Conservation (phyloP, 352 stramenopile species). For the Pythium guiyangense region DNA sequence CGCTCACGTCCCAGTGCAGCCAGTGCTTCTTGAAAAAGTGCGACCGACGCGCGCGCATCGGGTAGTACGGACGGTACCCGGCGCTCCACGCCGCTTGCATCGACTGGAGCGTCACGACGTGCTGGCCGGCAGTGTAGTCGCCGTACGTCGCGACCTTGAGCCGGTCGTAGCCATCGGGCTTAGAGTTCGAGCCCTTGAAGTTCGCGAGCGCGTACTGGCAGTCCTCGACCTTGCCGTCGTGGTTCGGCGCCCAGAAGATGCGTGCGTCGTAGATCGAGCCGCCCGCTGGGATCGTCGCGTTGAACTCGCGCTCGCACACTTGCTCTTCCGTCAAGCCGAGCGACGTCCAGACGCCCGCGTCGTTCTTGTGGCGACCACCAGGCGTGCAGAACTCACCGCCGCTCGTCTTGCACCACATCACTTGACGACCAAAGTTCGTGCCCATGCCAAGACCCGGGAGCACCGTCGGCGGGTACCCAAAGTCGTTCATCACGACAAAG, state of each 20-base stretch:
- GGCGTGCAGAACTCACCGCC: slow-evolving; percentile 52
- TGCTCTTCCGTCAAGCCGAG: slow-evolving; percentile 17
- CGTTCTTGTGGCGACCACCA: slow-evolving; percentile 22
- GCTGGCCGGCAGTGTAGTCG: slow-evolving; percentile 20
- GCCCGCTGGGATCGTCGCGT: slow-evolving; percentile 19
- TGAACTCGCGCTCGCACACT: slow-evolving; percentile 22
- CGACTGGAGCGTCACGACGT: slow-evolving; percentile 42
- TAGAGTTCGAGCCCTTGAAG: slow-evolving; percentile 27
- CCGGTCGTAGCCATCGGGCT: slow-evolving; percentile 23
- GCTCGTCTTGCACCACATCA: slow-evolving; percentile 67
- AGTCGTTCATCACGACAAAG: slow-evolving; percentile 87
- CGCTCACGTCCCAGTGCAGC: slow-evolving; percentile 47
- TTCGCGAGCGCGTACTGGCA: slow-evolving; percentile 67
- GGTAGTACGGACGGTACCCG: slow-evolving; percentile 69
- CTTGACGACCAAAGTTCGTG: slow-evolving; percentile 63
- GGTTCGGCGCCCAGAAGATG: slow-evolving; percentile 47
- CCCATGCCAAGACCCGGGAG: slow-evolving; percentile 48
- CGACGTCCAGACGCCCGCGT: slow-evolving; percentile 12
- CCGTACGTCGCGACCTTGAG: slow-evolving; percentile 25
- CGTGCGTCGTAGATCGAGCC: slow-evolving; percentile 35
- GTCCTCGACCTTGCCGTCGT: slow-evolving; percentile 41
- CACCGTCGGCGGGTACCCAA: slow-evolving; percentile 66
- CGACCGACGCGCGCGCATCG: slow-evolving; percentile 44
- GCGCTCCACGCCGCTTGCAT: slow-evolving; percentile 37
- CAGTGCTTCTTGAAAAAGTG: slow-evolving; percentile 72